Conservation (phyloP, 1,284 basidiomycete species). For the Ganoderma resinaceum region DNA sequence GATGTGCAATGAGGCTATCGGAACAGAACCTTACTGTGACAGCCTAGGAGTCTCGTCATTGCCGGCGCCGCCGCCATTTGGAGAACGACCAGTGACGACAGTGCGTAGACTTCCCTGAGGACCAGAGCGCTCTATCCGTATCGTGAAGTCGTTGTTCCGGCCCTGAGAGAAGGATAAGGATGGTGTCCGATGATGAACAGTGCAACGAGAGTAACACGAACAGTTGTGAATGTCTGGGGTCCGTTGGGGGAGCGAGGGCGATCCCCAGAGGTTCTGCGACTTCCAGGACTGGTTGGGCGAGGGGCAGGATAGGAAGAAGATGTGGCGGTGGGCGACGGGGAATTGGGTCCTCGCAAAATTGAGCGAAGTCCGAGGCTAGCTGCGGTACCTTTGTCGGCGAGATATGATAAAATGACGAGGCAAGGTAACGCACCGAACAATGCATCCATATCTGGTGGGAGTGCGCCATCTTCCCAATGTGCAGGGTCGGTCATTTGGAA, state of each 20-base stretch:
- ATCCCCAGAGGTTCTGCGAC: constrained; percentile 15
- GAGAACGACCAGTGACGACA: constrained; percentile 51
- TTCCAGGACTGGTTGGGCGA: constrained; percentile 14
- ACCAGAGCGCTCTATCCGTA: constrained; percentile 47
- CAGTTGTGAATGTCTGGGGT: constrained; percentile 13
- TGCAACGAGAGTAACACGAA: neutral
- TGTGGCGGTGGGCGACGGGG: constrained; percentile 2
- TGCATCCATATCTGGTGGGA: constrained; percentile 47
- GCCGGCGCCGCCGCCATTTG: constrained; percentile 23
- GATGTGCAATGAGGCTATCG: constrained; percentile 3
- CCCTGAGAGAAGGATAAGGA: constrained; percentile 18
- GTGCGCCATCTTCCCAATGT: constrained; percentile 42
- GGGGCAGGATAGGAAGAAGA: constrained; percentile 9
- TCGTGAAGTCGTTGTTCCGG: constrained; percentile 41
- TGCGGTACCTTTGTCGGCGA: constrained; percentile 3
- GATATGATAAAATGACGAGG: no score
- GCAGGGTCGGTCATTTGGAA: constrained; percentile 51
- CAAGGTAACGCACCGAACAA: constrained; percentile 51
- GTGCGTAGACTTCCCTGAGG: constrained; percentile 47
- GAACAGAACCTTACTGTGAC: constrained; percentile 39
- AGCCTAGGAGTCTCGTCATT: constrained; percentile 34
- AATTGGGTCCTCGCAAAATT: constrained; percentile 18
- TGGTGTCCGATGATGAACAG: neutral
- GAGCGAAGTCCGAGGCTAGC: constrained; percentile 23
- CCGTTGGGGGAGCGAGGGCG: neutral